Evolutionary conservation across 805 yeast genomes (phyloP).

Genomic region (Blastobotrys chiropterorum): DNA sequence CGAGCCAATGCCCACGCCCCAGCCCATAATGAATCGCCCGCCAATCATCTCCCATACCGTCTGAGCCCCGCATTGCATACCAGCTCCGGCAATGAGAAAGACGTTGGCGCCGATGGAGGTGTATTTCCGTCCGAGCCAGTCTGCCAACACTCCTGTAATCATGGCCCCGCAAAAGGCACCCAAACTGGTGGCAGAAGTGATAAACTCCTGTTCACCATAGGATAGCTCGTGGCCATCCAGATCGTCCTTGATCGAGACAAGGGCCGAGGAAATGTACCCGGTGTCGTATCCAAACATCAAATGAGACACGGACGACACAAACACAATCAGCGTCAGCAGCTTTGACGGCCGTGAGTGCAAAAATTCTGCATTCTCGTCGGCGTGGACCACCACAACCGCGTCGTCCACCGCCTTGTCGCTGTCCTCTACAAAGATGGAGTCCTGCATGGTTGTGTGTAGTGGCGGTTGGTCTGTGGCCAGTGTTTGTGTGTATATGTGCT

Average conservation of each 20-base stretch:
- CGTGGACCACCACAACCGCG: too few species aligned
- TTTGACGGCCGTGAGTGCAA: conserved; percentile 6
- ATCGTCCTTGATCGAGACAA: conserved; percentile 76
- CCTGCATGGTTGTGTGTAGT: too few species aligned
- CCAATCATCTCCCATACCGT: conserved; percentile 86
- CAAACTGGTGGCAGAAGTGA: conserved; percentile 88
- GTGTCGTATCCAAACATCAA: conserved; percentile 84
- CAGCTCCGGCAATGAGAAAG: conserved; percentile 76
- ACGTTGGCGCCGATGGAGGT: conserved; percentile 76
- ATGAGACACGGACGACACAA: conserved; percentile 12
- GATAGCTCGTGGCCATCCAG: conserved; percentile 48
- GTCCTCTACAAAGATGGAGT: too few species aligned
- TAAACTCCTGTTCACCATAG: conserved; percentile 77
- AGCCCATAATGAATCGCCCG: conserved; percentile 90
- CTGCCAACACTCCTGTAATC: conserved; percentile 77
- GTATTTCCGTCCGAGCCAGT: conserved; percentile 74
- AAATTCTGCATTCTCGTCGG: too few species aligned
- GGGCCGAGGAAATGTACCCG: conserved; percentile 89
- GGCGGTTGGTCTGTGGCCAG: too few species aligned
- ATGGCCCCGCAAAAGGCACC: conserved; percentile 84
- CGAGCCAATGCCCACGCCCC: conserved; percentile 94
- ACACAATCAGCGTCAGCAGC: conserved; percentile 6
- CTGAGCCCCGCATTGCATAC: conserved; percentile 73
- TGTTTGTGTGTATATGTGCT: too few species aligned
- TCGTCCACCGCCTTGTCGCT: too few species aligned